Base-by-base conservation (phyloP, 2,329 filamentous ascomycete species). In the Clarireedia hainanense region DNA sequence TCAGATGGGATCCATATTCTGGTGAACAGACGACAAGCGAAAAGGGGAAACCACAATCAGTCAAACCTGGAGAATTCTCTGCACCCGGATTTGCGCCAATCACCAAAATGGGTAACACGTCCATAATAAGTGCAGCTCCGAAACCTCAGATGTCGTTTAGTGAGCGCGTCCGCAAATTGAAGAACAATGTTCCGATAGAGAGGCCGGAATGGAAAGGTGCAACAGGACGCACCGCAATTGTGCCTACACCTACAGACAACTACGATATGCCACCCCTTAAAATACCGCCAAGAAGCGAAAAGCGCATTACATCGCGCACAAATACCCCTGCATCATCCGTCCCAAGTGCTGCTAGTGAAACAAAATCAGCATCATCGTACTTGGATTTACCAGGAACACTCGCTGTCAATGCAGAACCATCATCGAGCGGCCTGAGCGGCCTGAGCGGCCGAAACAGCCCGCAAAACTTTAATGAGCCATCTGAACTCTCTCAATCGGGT, bases 141-240 rank as follows among this genome's bases (percentile, higher is more conserved):
- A 65, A 67, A 27, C 64, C 65, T 27, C 64, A 70, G 12, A 68
- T 67, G 34, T 68, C 70, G 7, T 76, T 79, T 59, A 71, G 73
- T 10, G 75, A 76, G n/a, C 71, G 75, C 2, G 68, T 78, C 48
- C 73, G 73, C 53, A 74, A 70, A 57, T 68, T 75, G 54, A 73
- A 74, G 58, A 63, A 63, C 26, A 60, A 57, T 53, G 40, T 48
- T 17, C 56, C 61, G n/a, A 55, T 55, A 24, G 60, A 65, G 37
- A 74, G 76, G 23, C 81, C 83, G 5, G 76, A 83, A 56, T 91
- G 88, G 88, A 85, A 84, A 64, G 87, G 87, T 17, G 82, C 83
- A 39, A 89, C 84, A 67, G 88, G 88, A 27, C 80, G 87, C 61
- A 77, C 78, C 43, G 75, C 80, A 37, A 75, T 89, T 55, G 78